These are phyloP conservation scores for Solanum ahanhuiri DNA, from an alignment of 257 asterid species.

Conservation along the genomic window DNA sequence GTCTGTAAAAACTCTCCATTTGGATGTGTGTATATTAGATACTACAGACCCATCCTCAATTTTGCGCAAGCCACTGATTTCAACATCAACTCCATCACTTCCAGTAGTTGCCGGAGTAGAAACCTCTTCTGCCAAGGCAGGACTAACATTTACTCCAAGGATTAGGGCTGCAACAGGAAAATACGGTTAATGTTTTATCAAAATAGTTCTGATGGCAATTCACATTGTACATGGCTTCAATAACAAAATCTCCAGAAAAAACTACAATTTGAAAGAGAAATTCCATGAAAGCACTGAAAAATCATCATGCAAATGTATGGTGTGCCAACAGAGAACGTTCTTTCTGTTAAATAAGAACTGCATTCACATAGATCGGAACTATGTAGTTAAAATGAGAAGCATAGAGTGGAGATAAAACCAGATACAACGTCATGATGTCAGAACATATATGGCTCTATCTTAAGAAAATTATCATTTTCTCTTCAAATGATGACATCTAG, in stretches of 20 bases:
- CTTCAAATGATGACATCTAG: not conserved
- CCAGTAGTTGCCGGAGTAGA: slow-evolving; percentile 30
- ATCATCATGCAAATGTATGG: not conserved
- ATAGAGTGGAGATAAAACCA: not conserved
- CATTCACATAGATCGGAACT: not conserved
- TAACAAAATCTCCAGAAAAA: not conserved
- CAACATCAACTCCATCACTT: slow-evolving; percentile 23
- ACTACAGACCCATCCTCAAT: slow-evolving; percentile 67
- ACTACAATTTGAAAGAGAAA: not conserved
- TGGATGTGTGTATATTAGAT: slow-evolving; percentile 90
- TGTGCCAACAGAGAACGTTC: not conserved
- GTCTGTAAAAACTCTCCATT: slow-evolving; percentile 95
- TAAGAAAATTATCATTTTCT: not conserved
- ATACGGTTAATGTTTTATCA: not conserved
- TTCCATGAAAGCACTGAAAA: not conserved
- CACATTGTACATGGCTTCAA: not conserved
- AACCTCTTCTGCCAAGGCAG: slow-evolving; percentile 61
- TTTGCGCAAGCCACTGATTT: slow-evolving; percentile 31
- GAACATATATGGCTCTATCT: not conserved
- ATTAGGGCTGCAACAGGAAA: slow-evolving; percentile 37
- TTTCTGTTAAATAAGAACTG: not conserved
- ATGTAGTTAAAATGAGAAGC: not conserved
- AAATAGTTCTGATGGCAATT: not conserved
- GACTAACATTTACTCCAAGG: slow-evolving; percentile 41
- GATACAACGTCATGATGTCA: not conserved